Conservation (phyloP, 176 grass and related monocot species). For the Hyparrhenia diplandra region DNA sequence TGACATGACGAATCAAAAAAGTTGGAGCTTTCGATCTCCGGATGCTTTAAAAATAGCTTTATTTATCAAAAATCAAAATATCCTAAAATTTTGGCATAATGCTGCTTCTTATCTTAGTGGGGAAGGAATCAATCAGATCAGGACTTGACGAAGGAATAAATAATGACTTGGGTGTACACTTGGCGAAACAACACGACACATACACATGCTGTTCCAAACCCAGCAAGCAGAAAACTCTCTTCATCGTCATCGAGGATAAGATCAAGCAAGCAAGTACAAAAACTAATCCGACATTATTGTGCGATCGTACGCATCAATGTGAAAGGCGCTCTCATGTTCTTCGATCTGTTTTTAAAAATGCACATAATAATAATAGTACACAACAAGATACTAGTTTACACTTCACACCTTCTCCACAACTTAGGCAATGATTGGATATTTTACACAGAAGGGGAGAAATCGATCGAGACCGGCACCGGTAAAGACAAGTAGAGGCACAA, state of each 20-base stretch:
- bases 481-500: too few species aligned
- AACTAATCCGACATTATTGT: too few species aligned
- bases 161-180: not conserved
- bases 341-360: not conserved
- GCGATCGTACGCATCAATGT: not conserved
- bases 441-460: not conserved
- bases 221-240: not conserved
- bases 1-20: too few species aligned
- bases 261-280: not conserved
- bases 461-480: too few species aligned
- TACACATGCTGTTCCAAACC: not conserved
- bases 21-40: too few species aligned
- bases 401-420: not conserved
- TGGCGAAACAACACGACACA: not conserved
- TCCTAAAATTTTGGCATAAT: too few species aligned
- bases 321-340: not conserved
- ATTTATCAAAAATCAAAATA: too few species aligned
- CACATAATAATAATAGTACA: not conserved
- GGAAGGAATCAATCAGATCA: not conserved
- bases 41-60: too few species aligned
- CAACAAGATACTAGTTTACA: too few species aligned
- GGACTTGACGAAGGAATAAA: not conserved
- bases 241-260: not conserved
- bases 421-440: not conserved
- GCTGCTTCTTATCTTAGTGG: too few species aligned